Base-by-base conservation (phyloP, 805 yeast species). In the Debaryomyces hansenii region DNA sequence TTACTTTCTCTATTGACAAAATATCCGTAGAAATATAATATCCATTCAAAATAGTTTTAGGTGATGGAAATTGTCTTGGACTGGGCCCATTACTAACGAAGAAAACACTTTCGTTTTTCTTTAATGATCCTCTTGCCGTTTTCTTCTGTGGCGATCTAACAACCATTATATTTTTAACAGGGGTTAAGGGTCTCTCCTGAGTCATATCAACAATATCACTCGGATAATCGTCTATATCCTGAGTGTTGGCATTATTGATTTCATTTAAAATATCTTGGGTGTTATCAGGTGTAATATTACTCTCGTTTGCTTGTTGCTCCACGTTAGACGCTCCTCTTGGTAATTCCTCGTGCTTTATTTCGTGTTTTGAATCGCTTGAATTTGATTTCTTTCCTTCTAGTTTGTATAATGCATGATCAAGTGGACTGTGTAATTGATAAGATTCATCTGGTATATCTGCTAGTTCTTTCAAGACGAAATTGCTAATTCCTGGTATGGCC, bases 371-470 rank as follows among this genome's bases (percentile, higher is more conserved):
- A 3, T 20, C 18, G 20, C 15, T 21, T 27, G 41, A 18, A 9
- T 34, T 9, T 12, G 38, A 35, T 24, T 45, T 12, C 34, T 74
- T 80, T 0, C 96, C 98, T 65, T 88, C 95, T 27, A 92, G 70
- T 64, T 87, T 91, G 66, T 73, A 73, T 54, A 91, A 70, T 0
- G 98, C 90, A 40, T 83, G 80, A 42, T 75, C 77, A 11, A 90
- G 71, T 0, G 96, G 96, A 63, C 89, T 87, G 14, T 77, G 80
- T 24, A 75, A 79, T 34, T 70, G 74, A 36, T 78, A 69, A 0
- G 83, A 75, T 40, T 85, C 90, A 62, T 92, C 97, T 0, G 97
- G 92, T 42, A 91, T 82, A 5, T 87, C 86, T 1, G 95, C 95
- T 40, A 90, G 74, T 57, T 84, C 89, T 36, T 70, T 69, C 40